These are phyloP conservation scores for Ceratocystis lukuohia DNA, from an alignment of 2,329 filamentous ascomycete genomes.

Conservation along the genomic window DNA sequence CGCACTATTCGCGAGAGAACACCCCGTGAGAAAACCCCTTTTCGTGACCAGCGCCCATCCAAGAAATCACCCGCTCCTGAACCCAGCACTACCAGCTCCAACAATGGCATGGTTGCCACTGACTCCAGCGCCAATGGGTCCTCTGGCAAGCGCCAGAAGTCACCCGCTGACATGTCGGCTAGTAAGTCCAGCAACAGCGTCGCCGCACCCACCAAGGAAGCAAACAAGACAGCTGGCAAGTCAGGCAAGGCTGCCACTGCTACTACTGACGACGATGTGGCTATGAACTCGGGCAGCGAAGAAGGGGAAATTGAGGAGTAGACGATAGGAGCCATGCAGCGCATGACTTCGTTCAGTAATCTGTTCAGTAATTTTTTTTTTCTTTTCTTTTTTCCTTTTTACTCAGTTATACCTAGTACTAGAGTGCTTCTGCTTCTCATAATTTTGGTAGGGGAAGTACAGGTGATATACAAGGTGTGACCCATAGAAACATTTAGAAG, in stretches of 20 bases:
- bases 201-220: background rate
- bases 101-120: constrained; percentile 29
- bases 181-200: background rate
- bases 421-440: background rate
- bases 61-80: constrained; percentile 22
- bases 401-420: background rate
- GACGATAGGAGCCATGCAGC: background rate
- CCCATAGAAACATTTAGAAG: background rate
- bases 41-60: constrained; percentile 40
- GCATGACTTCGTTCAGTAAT: background rate
- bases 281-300: constrained; percentile 72
- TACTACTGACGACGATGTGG: constrained; percentile 15
- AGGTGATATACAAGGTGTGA: background rate
- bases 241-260: background rate
- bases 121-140: constrained; percentile 24
- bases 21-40: constrained; percentile 47
- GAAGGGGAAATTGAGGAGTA: constrained; percentile 91
- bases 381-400: background rate
- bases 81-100: constrained; percentile 29
- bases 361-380: background rate
- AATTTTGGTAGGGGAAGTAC: background rate
- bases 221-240: background rate
- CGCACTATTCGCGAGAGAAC: constrained; percentile 17
- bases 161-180: constrained; percentile 6
- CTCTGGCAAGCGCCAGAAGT: constrained; percentile 16